These are phyloP conservation scores for Zasmidium angulare DNA, from an alignment of 2,329 filamentous ascomycete species.

Conservation along the genomic window DNA sequence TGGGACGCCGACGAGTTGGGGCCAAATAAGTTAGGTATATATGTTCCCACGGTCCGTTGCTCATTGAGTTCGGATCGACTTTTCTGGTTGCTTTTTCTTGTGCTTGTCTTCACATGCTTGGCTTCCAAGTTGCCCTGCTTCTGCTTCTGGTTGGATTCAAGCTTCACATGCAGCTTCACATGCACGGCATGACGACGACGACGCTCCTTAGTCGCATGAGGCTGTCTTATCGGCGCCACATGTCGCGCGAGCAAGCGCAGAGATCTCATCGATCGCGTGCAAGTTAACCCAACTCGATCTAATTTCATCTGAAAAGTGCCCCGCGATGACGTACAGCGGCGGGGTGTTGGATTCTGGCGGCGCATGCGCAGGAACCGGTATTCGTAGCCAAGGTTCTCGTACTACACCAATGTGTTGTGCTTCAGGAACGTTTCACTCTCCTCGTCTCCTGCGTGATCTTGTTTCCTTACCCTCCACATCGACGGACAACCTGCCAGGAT, in stretches of 20 bases:
- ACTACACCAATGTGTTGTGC: background rate
- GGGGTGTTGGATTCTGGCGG: background rate
- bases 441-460: too few species aligned
- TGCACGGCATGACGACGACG: background rate
- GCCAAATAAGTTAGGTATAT: background rate
- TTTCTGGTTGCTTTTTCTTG: too few species aligned
- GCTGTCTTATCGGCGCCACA: too few species aligned
- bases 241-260: too few species aligned
- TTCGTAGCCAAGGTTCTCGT: background rate
- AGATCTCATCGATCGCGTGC: background rate
- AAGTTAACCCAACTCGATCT: background rate
- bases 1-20: constrained; percentile 37
- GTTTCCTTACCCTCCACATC: background rate
- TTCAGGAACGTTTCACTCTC: background rate
- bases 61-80: too few species aligned
- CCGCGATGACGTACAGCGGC: background rate
- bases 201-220: too few species aligned
- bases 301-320: background rate
- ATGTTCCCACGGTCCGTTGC: too few species aligned
- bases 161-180: background rate
- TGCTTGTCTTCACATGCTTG: background rate
- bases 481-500: constrained; percentile 8
- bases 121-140: too few species aligned
- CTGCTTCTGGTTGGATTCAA: background rate
- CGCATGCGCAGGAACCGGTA: background rate